A percentile compares a stretch with the other conserved stretches of the same genome.
phyloP scores from a whole-genome alignment of 192 early-diverging fungal genomes.

The Linnemannia hyalina region DNA sequence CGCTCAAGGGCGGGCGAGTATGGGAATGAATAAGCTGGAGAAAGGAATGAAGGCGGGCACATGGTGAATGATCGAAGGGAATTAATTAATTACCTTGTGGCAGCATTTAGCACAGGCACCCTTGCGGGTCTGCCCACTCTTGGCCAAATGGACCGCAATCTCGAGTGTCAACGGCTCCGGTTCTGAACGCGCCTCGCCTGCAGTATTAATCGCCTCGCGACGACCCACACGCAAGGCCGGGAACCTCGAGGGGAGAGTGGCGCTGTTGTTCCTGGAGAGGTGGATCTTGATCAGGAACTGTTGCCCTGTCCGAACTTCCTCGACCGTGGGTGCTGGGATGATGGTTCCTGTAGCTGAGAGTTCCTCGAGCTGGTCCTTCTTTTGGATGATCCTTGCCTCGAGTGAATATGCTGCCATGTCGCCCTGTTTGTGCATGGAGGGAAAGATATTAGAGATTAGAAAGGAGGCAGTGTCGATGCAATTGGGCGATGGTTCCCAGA shows the following conservation, averaged over 20 bases:
- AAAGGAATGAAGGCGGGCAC: neutral
- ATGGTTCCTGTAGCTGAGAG: constrained; percentile 22
- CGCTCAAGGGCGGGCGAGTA: neutral
- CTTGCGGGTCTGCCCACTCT: constrained; percentile 36
- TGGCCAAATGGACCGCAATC: constrained; percentile 37
- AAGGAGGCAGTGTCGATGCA: neutral
- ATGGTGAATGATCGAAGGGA: neutral
- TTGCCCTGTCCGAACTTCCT: constrained; percentile 50
- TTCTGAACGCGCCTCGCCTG: constrained; percentile 36
- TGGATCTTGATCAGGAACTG: constrained; percentile 55
- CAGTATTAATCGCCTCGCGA: constrained; percentile 45
- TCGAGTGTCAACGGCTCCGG: constrained; percentile 49
- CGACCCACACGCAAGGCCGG: constrained; percentile 36
- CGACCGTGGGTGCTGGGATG: constrained; percentile 28
- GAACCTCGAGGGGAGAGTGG: neutral
- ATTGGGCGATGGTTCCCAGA: neutral
- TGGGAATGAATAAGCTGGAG: neutral
- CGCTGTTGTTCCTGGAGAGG: constrained; percentile 14
- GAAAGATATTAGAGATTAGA: neutral
- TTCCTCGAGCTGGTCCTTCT: constrained; percentile 54
- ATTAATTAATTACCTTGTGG: constrained; percentile 46
- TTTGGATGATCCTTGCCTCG: constrained; percentile 47
- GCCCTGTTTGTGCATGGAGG: neutral
- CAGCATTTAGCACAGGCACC: constrained; percentile 53
- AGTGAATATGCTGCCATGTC: constrained; percentile 35